Percentiles rank a stretch among this genome's conserved stretches.
Evolutionary conservation across 805 yeast species (phyloP).

Genomic region (Nakazawaea pomicola): DNA sequence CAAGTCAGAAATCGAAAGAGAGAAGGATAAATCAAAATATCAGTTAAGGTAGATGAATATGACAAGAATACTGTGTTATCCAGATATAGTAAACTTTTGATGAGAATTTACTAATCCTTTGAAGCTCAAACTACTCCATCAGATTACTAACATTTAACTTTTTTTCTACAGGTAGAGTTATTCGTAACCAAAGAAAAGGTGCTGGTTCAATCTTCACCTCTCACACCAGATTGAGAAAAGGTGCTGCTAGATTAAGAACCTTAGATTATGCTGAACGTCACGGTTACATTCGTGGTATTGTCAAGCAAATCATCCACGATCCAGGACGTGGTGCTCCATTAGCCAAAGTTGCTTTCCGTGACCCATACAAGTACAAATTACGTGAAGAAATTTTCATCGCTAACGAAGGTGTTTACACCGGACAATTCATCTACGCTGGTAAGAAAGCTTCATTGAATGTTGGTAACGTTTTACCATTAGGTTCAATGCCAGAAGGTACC

Average conservation of each 20-base stretch:
- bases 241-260: constrained; percentile 99
- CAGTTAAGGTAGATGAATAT: too few relatives aligned
- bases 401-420: constrained; percentile 99
- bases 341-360: constrained; percentile 98
- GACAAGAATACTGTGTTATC: too few relatives aligned
- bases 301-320: constrained; percentile 97
- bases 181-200: constrained; percentile 99
- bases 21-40: too few relatives aligned
- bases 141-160: constrained; percentile 2
- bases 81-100: too few relatives aligned
- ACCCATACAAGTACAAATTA: constrained; percentile 97
- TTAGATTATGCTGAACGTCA: constrained; percentile 99
- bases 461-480: constrained; percentile 96
- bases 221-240: constrained; percentile 99
- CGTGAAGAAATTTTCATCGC: constrained; percentile 99
- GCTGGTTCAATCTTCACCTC: constrained; percentile 99
- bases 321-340: constrained; percentile 99
- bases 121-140: too few relatives aligned
- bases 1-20: too few relatives aligned
- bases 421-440: constrained; percentile 99
- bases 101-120: too few relatives aligned
- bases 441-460: constrained; percentile 94
- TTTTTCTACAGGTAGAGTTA: constrained; percentile 81
- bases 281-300: constrained; percentile 99
- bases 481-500: constrained; percentile 99